Conservation (phyloP, 768 basidiomycete species). For the Boletellus emodensis region DNA sequence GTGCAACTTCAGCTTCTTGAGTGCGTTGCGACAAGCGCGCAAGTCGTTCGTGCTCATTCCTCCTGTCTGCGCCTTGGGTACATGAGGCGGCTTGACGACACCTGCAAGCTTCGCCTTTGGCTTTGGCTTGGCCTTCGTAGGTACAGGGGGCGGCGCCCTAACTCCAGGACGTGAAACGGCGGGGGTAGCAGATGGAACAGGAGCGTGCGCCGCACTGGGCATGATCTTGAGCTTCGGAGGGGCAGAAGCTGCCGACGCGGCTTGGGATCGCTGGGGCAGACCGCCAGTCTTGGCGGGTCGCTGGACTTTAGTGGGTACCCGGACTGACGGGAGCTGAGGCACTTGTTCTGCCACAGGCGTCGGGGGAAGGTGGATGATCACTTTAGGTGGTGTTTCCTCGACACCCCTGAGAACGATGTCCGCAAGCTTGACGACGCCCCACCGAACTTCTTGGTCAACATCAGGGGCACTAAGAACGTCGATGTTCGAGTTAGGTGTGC, state of each 20-base stretch:
- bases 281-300: conserved; percentile 35
- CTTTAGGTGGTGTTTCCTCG: conserved; percentile 81
- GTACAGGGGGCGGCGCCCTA: conserved; percentile 31
- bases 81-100: conserved; percentile 39
- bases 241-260: conserved; percentile 25
- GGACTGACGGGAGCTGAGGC: conserved; percentile 54
- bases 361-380: conserved; percentile 74
- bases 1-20: conserved; percentile 76
- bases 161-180: conserved; percentile 5
- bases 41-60: conserved; percentile 79
- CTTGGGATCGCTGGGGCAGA: conserved; percentile 30
- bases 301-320: conserved; percentile 41
- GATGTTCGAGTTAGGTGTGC: background rate
- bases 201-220: conserved; percentile 15
- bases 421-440: conserved; percentile 87
- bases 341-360: conserved; percentile 66
- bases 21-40: conserved; percentile 65
- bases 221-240: conserved; percentile 55
- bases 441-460: conserved; percentile 84
- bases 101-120: conserved; percentile 23
- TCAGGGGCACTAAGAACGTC: conserved; percentile 55
- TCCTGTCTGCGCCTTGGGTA: conserved; percentile 66
- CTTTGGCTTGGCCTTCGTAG: conserved; percentile 26
- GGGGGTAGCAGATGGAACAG: conserved; percentile 18
- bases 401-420: conserved; percentile 82